phyloP scores from a whole-genome alignment of 495 filamentous ascomycete genomes.

The Aspergillus bridgeri region DNA sequence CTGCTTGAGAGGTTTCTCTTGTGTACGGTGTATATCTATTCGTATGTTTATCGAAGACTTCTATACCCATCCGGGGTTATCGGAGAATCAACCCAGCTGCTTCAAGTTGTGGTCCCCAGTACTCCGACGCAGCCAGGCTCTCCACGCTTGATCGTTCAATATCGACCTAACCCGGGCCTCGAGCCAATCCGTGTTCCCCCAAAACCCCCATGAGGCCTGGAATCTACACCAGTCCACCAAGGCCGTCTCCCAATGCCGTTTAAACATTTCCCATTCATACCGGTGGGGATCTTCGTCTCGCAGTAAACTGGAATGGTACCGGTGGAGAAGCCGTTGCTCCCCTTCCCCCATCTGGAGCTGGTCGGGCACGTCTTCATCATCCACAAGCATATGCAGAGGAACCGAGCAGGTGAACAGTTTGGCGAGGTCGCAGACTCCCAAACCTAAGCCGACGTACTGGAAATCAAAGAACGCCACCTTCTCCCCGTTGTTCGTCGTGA shows the following conservation, averaged over 20 bases:
- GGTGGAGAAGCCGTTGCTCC: conserved; percentile 27
- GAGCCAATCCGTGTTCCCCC: conserved; percentile 43
- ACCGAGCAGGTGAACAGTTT: conserved; percentile 43
- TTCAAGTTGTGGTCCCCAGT: conserved; percentile 1
- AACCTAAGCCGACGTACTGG: conserved; percentile 36
- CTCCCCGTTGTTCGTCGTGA: conserved; percentile 28
- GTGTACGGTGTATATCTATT: no score
- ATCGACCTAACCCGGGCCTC: conserved; percentile 37
- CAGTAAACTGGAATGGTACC: conserved; percentile 23
- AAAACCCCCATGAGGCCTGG: conserved; percentile 43
- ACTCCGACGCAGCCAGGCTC: conserved; percentile 26
- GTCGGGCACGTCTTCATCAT: conserved; percentile 20
- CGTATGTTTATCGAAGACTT: no score
- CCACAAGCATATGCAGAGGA: conserved; percentile 29
- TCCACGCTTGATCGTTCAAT: conserved; percentile 27
- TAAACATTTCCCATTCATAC: conserved; percentile 30
- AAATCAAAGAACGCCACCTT: conserved; percentile 41
- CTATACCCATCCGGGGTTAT: no score
- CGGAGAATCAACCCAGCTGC: no score
- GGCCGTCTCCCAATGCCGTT: conserved; percentile 38
- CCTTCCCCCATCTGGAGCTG: conserved; percentile 27
- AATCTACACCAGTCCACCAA: conserved; percentile 43
- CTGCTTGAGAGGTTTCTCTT: no score
- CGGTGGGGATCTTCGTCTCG: conserved; percentile 5
- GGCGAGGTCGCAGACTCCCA: conserved; percentile 40